Evolutionary conservation across 306 rosid species (phyloP), one percentile per base, ranked within the genome.

Genomic region (Citrullus colocynthis): DNA sequence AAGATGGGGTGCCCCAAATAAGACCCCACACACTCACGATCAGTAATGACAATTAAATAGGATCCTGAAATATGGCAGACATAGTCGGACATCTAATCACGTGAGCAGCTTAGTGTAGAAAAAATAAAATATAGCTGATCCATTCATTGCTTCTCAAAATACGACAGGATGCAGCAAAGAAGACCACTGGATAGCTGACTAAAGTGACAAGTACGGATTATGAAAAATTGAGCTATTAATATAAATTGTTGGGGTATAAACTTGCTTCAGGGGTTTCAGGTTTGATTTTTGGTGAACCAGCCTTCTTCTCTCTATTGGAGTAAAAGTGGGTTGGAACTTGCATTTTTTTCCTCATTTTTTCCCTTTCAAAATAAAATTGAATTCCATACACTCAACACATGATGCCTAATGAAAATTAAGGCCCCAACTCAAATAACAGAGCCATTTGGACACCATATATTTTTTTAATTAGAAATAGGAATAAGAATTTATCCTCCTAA

Each of bases 1-100:
- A 76, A 92, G 79, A 95, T 89, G 15, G 96, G 90, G 89, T 92
- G 88, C 78, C 99, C 99, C 93, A 88, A 41, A 88, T 92, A 90
- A 76, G 96, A 85, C 60, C 99, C 99, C 66, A 86, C 90, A 76
- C 79, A 80, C 80, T 92, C 91, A 61, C 85, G 83, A 70, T 89
- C 92, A 9, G 93, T 87, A 83, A 95, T 86, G 78, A 89, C 97
- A 75, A 95, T 65, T 78, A 95, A 82, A 84, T 95, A 95, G 70
- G 97, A 92, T 51, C 98, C 97, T 94, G 81, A 37, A 67, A 73
- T 66, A 79, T 8, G 41, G 60, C 9, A 65, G 79, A 82, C 49
- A 83, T 80, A 80, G 45, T 8, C 71, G 55, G 73, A 61, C 76
- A 83, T 83, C 59, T 83, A 76, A 63, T 64, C 78, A 48, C 32